Percentiles rank a stretch among this genome's conserved stretches.
phyloP scores from a whole-genome alignment of 495 filamentous ascomycete species.

The Hypomontagnella submonticulosa region DNA sequence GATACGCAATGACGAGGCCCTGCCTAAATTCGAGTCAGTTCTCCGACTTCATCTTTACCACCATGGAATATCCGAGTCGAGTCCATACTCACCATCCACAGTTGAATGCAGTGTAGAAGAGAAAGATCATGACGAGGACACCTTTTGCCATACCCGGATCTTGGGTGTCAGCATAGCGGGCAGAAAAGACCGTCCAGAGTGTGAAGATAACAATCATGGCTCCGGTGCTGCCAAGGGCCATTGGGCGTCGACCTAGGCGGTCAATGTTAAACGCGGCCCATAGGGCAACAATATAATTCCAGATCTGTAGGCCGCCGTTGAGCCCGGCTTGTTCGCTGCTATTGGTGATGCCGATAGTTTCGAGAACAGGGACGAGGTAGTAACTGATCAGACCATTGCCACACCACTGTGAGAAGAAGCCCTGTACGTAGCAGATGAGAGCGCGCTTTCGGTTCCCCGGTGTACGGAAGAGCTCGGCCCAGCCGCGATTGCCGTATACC shows the following conservation, averaged over 20 bases:
- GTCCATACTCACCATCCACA: not conserved
- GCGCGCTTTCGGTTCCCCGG: constrained; percentile 47
- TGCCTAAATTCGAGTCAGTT: no score
- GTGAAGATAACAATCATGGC: constrained; percentile 39
- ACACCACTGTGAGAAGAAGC: constrained; percentile 54
- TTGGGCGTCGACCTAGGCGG: constrained; percentile 29
- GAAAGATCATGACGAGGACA: constrained; percentile 41
- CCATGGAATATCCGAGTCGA: no score
- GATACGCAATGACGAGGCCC: constrained; percentile 48
- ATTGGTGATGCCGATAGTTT: constrained; percentile 49
- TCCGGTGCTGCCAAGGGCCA: constrained; percentile 32
- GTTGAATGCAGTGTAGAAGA: constrained; percentile 58
- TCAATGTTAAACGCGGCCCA: constrained; percentile 35
- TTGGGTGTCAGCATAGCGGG: constrained; percentile 16
- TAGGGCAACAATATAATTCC: constrained; percentile 32
- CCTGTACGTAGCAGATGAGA: constrained; percentile 47
- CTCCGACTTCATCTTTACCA: no score
- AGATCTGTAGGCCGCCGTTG: constrained; percentile 51
- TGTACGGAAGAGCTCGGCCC: constrained; percentile 27
- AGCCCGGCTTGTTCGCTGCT: constrained; percentile 51
- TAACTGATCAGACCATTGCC: constrained; percentile 54
- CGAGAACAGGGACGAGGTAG: constrained; percentile 48
- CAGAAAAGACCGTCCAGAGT: constrained; percentile 36
- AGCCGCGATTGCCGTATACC: constrained; percentile 1
- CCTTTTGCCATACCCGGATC: constrained; percentile 28